Evolutionary conservation across 345 rosid genomes (phyloP).

Genomic region (Garcia nutans): DNA sequence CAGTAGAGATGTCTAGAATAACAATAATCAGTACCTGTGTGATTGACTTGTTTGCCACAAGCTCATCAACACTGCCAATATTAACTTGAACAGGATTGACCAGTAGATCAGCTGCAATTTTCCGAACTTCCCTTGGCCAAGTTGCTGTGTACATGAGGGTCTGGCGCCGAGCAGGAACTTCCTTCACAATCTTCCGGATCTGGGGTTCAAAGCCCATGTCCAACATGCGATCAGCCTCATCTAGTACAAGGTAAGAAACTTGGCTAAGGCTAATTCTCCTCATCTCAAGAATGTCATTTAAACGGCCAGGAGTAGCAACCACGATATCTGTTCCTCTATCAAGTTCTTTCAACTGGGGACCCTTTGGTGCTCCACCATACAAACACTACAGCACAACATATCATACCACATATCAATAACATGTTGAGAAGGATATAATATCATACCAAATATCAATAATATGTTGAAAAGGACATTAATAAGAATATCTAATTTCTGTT

Average conservation of each 20-base stretch:
- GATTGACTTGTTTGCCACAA: constrained; percentile 96
- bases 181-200: constrained; percentile 90
- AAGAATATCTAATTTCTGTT: too few relatives aligned
- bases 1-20: background rate
- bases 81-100: constrained; percentile 95
- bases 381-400: constrained; percentile 54
- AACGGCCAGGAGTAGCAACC: constrained; percentile 98
- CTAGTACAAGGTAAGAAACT: constrained; percentile 89
- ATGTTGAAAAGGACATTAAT: background rate
- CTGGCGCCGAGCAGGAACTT: constrained; percentile 89
- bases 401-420: constrained; percentile 12
- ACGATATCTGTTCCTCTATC: constrained; percentile 93
- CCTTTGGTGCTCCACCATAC: constrained; percentile 99
- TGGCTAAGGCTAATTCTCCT: constrained; percentile 82
- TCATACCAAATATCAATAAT: constrained; percentile 12
- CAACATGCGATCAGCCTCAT: constrained; percentile 98
- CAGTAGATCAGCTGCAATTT: constrained; percentile 92
- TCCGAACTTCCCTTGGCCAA: constrained; percentile 97
- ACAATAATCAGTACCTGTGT: constrained; percentile 61
- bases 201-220: constrained; percentile 99
- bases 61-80: constrained; percentile 95
- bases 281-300: constrained; percentile 98
- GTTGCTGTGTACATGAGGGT: constrained; percentile 99
- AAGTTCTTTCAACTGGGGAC: constrained; percentile 84
- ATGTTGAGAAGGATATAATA: constrained; percentile 11